A percentile compares a stretch with the other conserved stretches of the same genome.
These are phyloP conservation scores for Lactarius quietus DNA, from an alignment of 768 basidiomycete genomes.

Conservation along the genomic window DNA sequence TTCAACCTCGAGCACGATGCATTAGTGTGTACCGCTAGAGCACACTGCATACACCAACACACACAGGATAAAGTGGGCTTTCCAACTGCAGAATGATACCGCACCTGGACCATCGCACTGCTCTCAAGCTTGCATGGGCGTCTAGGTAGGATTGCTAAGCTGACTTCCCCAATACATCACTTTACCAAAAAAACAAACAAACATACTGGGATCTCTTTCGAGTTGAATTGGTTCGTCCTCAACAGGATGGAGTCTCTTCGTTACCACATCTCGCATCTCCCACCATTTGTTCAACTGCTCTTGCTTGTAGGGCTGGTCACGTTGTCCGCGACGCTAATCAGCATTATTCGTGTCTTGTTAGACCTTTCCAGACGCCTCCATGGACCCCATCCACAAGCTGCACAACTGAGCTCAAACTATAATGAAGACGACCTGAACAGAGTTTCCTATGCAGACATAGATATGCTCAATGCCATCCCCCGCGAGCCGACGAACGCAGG, in stretches of 20 bases:
- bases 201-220: too few relatives aligned
- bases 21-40: too few relatives aligned
- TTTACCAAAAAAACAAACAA: too few relatives aligned
- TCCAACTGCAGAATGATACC: too few relatives aligned
- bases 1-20: too few relatives aligned
- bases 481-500: constrained; percentile 28
- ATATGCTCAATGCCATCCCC: constrained; percentile 32
- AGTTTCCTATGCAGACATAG: constrained; percentile 32
- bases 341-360: not conserved
- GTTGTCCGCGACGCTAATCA: too few relatives aligned
- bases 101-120: too few relatives aligned
- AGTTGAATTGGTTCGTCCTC: not conserved
- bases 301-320: constrained; percentile 1
- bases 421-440: constrained; percentile 25
- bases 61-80: too few relatives aligned
- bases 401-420: not conserved
- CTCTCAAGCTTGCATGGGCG: too few relatives aligned
- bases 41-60: too few relatives aligned
- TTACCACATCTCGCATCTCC: not conserved
- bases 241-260: not conserved
- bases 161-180: too few relatives aligned
- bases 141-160: too few relatives aligned
- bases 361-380: constrained; percentile 9
- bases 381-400: constrained; percentile 13
- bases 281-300: not conserved